These are phyloP conservation scores for Beauveria scarabaeidicola DNA, from an alignment of 2,329 filamentous ascomycete species.

Conservation along the genomic window DNA sequence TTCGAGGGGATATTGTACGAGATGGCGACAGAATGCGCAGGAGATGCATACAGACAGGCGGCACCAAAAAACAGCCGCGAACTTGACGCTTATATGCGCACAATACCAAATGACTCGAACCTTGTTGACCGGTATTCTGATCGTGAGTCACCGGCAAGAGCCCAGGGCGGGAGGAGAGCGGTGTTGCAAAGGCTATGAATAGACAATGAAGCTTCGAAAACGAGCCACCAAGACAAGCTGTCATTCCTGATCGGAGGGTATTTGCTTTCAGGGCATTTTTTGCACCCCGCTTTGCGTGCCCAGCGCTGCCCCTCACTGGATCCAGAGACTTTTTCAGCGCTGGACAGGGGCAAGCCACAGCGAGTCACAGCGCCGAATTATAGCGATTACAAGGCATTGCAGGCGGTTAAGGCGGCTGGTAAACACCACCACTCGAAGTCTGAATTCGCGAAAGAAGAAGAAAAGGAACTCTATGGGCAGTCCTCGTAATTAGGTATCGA, in stretches of 20 bases:
- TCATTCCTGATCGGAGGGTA: slow-evolving; percentile 3
- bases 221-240: slow-evolving; percentile 8
- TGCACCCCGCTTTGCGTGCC: slow-evolving; percentile 10
- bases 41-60: slow-evolving; percentile 22
- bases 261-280: slow-evolving; percentile 2
- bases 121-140: background rate
- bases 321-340: background rate
- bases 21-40: slow-evolving; percentile 23
- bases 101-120: background rate
- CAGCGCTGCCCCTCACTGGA: slow-evolving; percentile 7
- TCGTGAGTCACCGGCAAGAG: slow-evolving; percentile 11
- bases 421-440: too few relatives aligned
- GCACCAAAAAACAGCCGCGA: background rate
- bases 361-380: background rate
- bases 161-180: background rate
- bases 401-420: background rate
- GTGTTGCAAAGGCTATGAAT: background rate
- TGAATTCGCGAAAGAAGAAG: too few relatives aligned
- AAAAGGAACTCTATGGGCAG: too few relatives aligned
- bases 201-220: slow-evolving; percentile 4
- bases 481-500: too few relatives aligned
- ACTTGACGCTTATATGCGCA: background rate
- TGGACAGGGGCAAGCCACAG: background rate
- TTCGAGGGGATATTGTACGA: slow-evolving; percentile 21
- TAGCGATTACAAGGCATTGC: background rate